phyloP scores from a whole-genome alignment of 2,329 filamentous ascomycete species.

The Purpureocillium takamizusanense region DNA sequence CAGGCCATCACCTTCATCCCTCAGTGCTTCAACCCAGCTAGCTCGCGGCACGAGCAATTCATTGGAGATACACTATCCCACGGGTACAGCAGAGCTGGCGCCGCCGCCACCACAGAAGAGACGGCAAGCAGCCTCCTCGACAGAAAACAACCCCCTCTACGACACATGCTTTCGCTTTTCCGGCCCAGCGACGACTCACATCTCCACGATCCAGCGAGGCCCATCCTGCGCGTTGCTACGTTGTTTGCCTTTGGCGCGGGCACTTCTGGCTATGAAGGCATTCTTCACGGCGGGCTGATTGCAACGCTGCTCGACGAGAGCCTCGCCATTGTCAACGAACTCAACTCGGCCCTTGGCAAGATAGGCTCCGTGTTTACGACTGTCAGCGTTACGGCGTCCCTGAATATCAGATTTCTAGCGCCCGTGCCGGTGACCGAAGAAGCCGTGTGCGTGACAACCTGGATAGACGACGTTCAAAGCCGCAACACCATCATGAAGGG shows the following conservation, averaged over 20 bases:
- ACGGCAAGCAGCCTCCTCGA: background rate
- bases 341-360: background rate
- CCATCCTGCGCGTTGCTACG: constrained; percentile 1
- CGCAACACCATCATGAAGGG: background rate
- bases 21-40: background rate
- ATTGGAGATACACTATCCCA: background rate
- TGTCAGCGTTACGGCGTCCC: background rate
- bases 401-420: background rate
- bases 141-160: background rate
- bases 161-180: constrained; percentile 1
- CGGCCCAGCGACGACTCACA: background rate
- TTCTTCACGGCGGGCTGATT: constrained; percentile 1
- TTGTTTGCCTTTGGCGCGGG: background rate
- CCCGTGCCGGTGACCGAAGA: background rate
- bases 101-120: too few species aligned
- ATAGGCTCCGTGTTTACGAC: background rate
- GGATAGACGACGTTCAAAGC: background rate
- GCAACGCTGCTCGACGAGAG: constrained; percentile 1
- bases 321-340: background rate
- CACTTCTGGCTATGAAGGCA: background rate
- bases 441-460: background rate
- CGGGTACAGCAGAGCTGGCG: too few species aligned
- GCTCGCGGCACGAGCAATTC: background rate
- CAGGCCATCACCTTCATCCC: constrained; percentile 1
- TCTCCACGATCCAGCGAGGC: background rate